These are phyloP conservation scores for Incumbomyces delicatus DNA, from an alignment of 2,329 filamentous ascomycete species.

Conservation along the genomic window DNA sequence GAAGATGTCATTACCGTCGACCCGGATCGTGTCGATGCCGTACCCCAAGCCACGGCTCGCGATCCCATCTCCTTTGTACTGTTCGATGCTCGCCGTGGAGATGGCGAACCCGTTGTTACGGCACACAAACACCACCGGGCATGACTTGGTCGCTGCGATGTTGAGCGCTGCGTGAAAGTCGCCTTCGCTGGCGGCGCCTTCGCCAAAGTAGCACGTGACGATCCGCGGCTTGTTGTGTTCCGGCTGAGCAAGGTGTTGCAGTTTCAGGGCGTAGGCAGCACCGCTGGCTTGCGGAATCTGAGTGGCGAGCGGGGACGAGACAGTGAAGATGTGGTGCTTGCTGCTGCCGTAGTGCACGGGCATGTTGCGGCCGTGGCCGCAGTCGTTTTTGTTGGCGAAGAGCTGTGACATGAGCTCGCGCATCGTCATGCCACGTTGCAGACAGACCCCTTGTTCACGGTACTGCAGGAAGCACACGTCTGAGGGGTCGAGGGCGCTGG, in stretches of 20 bases:
- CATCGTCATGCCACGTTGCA: constrained; percentile 76
- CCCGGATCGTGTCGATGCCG: constrained; percentile 84
- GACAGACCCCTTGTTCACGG: constrained; percentile 82
- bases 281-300: constrained; percentile 83
- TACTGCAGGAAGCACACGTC: constrained; percentile 95
- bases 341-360: constrained; percentile 79
- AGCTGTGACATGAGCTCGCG: constrained; percentile 92
- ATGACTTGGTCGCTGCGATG: constrained; percentile 80
- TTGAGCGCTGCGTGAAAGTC: constrained; percentile 89
- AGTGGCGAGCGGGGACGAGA: constrained; percentile 76
- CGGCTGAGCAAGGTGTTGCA: constrained; percentile 65
- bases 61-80: constrained; percentile 86
- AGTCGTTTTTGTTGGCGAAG: constrained; percentile 76
- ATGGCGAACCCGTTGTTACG: constrained; percentile 91
- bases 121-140: constrained; percentile 81
- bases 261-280: constrained; percentile 77
- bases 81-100: constrained; percentile 77
- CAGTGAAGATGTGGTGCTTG: constrained; percentile 80
- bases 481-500: constrained; percentile 68
- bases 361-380: constrained; percentile 83
- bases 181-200: constrained; percentile 81
- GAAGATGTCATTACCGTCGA: constrained; percentile 92
- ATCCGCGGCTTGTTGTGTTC: constrained; percentile 53
- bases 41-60: constrained; percentile 79
- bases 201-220: constrained; percentile 78